Percentiles rank a stretch among this genome's conserved stretches.
Conservation (phyloP, 768 basidiomycete genomes). For the Rhodotorula graminis region DNA sequence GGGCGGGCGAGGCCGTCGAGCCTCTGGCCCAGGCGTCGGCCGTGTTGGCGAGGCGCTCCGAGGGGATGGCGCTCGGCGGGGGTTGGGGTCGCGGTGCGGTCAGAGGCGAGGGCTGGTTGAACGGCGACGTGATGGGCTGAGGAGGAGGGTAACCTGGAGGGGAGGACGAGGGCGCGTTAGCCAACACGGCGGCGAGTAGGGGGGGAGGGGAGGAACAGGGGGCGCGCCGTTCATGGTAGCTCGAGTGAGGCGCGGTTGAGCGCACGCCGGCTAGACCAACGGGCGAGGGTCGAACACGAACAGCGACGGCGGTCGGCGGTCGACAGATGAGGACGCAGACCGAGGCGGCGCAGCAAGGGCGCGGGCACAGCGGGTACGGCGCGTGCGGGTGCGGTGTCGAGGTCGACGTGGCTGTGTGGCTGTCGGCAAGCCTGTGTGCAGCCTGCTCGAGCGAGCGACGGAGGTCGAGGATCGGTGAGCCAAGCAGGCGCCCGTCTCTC, state of each 20-base stretch:
- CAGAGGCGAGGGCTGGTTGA: slow-evolving; percentile 18
- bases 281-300: not conserved
- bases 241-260: too few species aligned
- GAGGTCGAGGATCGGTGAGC: too few species aligned
- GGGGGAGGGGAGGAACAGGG: not conserved
- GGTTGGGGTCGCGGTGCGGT: slow-evolving; percentile 22
- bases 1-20: slow-evolving; percentile 9
- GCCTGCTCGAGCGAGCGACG: too few species aligned
- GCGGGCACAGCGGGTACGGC: too few species aligned
- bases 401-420: too few species aligned
- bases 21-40: slow-evolving; percentile 21
- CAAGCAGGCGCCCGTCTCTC: too few species aligned
- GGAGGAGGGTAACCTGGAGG: not conserved
- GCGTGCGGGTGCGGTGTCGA: too few species aligned
- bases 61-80: slow-evolving; percentile 34
- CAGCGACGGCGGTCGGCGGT: too few species aligned
- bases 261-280: too few species aligned
- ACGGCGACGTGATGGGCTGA: slow-evolving; percentile 21
- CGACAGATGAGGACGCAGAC: too few species aligned
- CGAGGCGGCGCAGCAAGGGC: too few species aligned
- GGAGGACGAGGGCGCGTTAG: not conserved
- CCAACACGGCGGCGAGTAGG: not conserved
- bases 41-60: slow-evolving; percentile 20
- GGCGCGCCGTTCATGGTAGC: not conserved
- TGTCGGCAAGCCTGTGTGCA: too few species aligned